Evolutionary conservation across 495 filamentous ascomycete species (phyloP), one percentile per base, ranked within the genome.

Genomic region (Beverwykella pulmonaria): DNA sequence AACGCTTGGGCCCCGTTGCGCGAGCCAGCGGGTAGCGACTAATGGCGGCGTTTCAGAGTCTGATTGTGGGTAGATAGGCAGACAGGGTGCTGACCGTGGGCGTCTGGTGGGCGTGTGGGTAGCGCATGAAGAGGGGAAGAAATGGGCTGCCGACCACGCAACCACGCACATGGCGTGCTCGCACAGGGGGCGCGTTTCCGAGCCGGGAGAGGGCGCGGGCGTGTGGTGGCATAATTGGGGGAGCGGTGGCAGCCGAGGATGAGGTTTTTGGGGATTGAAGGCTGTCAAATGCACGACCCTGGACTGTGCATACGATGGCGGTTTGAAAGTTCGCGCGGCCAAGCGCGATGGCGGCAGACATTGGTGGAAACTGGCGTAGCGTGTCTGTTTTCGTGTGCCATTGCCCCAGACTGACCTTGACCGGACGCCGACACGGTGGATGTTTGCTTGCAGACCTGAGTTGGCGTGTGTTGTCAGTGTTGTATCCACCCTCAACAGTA

Each of bases 291-390:
- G 6, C 48, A 26, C 48, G 48, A 26, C 22, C 17, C 47, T 36
- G 58, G 23, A 58, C 14, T 27, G 48, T 47, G 62, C 62, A 70
- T 66, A 58, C 62, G 58, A 59, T 70, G 62, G 68, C 26, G 62
- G 68, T 70, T 70, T 66, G 68, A 67, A 61, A 56, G 53, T 23
- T 26, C 53, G 1, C 34, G 52, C 59, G 60, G 47, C 60, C 52
- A 53, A 59, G 52, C 58, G 59, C 36, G 46, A 29, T 20, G 15
- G 47, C 4, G 26, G n/a, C 15, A 17, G 22, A 19, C 27, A 70
- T 70, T 65, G 67, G 56, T 61, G 49, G 67, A 22, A 68, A 26
- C 22, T 25, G 32, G 53, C n/a, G 49, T 20, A 20, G 10, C 22
- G 7, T 5, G 15, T n/a, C 17, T 48, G 46, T 9, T 9, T 8